These are phyloP conservation scores for Durotheca rogersii DNA, from an alignment of 495 filamentous ascomycete genomes.

Conservation along the genomic window DNA sequence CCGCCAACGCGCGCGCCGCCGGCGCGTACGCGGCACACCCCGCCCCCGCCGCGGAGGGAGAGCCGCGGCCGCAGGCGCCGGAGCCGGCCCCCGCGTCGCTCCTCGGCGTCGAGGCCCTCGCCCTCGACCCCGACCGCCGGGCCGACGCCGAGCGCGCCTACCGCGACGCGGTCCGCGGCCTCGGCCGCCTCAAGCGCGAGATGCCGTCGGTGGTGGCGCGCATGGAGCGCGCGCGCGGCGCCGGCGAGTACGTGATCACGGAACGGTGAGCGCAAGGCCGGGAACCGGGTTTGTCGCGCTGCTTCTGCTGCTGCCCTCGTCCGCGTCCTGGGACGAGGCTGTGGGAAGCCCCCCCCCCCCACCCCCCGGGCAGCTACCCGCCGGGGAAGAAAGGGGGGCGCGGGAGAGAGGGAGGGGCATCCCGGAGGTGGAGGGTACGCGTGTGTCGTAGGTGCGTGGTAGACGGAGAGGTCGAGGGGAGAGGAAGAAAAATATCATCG, in stretches of 20 bases:
- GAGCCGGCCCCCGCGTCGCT: background rate
- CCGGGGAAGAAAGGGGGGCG: background rate
- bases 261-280: too few relatives aligned
- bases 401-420: background rate
- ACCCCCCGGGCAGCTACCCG: too few relatives aligned
- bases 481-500: too few relatives aligned
- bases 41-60: conserved; percentile 24
- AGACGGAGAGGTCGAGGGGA: too few relatives aligned
- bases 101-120: background rate
- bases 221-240: conserved; percentile 73
- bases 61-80: conserved; percentile 24
- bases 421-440: background rate
- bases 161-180: conserved; percentile 52
- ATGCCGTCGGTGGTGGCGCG: conserved; percentile 72
- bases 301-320: too few relatives aligned
- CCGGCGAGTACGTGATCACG: conserved; percentile 59
- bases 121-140: conserved; percentile 43
- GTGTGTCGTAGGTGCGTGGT: too few relatives aligned
- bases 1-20: conserved; percentile 28
- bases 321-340: too few relatives aligned
- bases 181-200: conserved; percentile 56
- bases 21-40: conserved; percentile 29
- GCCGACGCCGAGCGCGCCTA: conserved; percentile 53
- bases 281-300: too few relatives aligned
- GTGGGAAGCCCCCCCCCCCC: too few relatives aligned